These are phyloP conservation scores for Telfairia occidentalis DNA, from an alignment of 331 rosid species.

Conservation along the genomic window DNA sequence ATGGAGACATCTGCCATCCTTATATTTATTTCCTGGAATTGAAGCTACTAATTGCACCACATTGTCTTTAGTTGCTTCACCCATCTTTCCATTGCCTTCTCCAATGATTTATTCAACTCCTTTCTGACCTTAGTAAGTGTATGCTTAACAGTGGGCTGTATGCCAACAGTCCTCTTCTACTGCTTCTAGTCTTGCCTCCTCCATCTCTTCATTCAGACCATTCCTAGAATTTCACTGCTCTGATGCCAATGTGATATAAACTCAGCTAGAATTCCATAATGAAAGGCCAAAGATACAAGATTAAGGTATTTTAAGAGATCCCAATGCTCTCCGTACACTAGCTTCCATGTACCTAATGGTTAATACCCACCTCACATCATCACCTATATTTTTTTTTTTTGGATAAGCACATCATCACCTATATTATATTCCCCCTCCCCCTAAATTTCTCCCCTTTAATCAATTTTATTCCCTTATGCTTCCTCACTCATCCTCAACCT, in stretches of 20 bases:
- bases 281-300: neutral
- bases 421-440: neutral
- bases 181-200: neutral
- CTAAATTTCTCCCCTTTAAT: neutral
- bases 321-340: neutral
- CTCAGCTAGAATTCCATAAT: neutral
- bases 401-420: neutral
- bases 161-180: neutral
- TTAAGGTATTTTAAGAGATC: neutral
- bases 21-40: neutral
- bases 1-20: neutral
- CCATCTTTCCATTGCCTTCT: neutral
- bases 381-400: no score
- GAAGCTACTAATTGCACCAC: neutral
- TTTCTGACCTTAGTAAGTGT: neutral
- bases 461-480: neutral
- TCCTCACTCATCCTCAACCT: neutral
- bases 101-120: neutral
- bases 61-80: neutral
- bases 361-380: neutral
- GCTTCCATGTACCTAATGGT: neutral
- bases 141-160: neutral
- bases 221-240: neutral
- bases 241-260: neutral
- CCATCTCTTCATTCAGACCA: neutral